Conservation (phyloP, 2,329 filamentous ascomycete genomes). For the Ceratocystis diversiconidia region DNA sequence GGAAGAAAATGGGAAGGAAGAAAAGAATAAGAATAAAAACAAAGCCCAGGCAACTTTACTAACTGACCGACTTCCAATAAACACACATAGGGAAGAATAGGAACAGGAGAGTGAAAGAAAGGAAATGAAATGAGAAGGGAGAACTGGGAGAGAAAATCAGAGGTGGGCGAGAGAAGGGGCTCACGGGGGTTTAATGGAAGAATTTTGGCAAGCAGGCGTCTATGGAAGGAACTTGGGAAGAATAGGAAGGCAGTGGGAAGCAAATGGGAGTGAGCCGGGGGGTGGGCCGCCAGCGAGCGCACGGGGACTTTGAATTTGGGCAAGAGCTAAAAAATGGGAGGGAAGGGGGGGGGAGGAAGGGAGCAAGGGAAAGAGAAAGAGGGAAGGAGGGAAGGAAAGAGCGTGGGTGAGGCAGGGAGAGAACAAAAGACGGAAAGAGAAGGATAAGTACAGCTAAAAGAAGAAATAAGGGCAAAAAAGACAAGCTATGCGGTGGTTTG, state of each 20-base stretch:
- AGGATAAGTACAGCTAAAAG: neutral
- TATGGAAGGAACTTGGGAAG: constrained; percentile 1
- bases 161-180: constrained; percentile 16
- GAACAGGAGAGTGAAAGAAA: constrained; percentile 20
- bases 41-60: neutral
- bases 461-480: neutral
- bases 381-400: neutral
- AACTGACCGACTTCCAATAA: constrained; percentile 1
- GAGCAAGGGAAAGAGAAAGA: neutral
- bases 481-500: neutral
- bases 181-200: constrained; percentile 15
- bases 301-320: constrained; percentile 10
- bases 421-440: neutral
- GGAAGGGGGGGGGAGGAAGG: neutral
- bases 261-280: constrained; percentile 1
- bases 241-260: too few species aligned
- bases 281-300: constrained; percentile 7
- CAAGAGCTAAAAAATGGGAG: neutral
- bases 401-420: constrained; percentile 3
- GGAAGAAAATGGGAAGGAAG: neutral
- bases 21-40: neutral
- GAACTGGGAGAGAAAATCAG: constrained; percentile 22
- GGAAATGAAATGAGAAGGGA: constrained; percentile 23
- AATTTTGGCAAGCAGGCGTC: constrained; percentile 7
- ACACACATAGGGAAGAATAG: neutral